A percentile compares a stretch with the other conserved stretches of the same genome.
Conservation (phyloP, 2,329 filamentous ascomycete genomes). For the Macrophomina phaseolina region DNA sequence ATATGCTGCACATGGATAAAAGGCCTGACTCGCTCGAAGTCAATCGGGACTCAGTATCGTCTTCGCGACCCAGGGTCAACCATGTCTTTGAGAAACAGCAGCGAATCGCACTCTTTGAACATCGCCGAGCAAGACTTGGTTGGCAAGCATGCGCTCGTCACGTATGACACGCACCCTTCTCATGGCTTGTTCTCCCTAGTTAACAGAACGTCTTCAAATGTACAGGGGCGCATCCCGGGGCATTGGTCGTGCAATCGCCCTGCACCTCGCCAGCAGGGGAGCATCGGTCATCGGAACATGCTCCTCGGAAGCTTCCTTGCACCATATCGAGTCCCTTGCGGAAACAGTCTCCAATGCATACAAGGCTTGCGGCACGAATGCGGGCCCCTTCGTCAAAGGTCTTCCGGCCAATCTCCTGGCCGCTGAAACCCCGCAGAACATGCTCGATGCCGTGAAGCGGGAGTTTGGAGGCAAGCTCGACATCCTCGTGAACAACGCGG, state of each 20-base stretch:
- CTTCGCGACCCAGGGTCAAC: too few species aligned
- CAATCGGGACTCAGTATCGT: too few species aligned
- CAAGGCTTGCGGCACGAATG: not conserved
- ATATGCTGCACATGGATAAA: too few species aligned
- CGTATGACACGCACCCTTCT: too few species aligned
- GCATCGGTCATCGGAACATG: slow-evolving; percentile 41
- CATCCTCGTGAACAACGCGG: slow-evolving; percentile 37
- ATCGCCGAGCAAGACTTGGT: too few species aligned
- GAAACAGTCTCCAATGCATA: slow-evolving; percentile 34
- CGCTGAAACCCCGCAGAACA: slow-evolving; percentile 29
- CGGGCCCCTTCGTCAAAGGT: slow-evolving; percentile 32
- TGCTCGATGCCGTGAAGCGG: slow-evolving; percentile 29
- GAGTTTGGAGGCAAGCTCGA: slow-evolving; percentile 34
- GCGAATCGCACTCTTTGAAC: too few species aligned
- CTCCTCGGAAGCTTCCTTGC: slow-evolving; percentile 34
- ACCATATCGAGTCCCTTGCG: slow-evolving; percentile 33
- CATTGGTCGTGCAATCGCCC: slow-evolving; percentile 40
- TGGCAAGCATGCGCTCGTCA: too few species aligned
- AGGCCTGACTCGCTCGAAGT: too few species aligned
- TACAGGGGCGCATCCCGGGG: slow-evolving; percentile 38
- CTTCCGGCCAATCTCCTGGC: slow-evolving; percentile 34
- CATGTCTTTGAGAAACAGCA: too few species aligned
- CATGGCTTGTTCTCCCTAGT: too few species aligned
- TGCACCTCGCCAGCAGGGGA: slow-evolving; percentile 38
- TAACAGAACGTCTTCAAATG: too few species aligned